These are phyloP conservation scores for Vaccinium darrowii DNA, from an alignment of 148 eudicot species.

Conservation along the genomic window DNA sequence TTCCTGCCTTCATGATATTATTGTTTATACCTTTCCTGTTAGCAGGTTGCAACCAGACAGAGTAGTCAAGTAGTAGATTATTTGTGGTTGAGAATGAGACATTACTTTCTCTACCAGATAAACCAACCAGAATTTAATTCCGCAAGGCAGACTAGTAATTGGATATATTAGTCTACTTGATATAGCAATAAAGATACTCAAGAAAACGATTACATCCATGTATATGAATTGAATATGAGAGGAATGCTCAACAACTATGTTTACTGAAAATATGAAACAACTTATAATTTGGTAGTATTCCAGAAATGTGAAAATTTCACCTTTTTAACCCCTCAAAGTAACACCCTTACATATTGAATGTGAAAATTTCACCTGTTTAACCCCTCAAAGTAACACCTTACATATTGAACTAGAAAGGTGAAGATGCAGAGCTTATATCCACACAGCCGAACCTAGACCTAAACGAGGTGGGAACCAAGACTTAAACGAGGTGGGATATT, in stretches of 20 bases:
- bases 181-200: not conserved
- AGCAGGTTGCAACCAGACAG: not conserved
- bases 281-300: not conserved
- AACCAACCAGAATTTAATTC: not conserved
- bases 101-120: not conserved
- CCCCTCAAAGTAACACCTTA: not conserved
- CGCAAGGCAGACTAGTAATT: not conserved
- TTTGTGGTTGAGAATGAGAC: not conserved
- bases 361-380: not conserved
- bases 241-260: constrained; percentile 4
- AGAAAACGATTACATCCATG: not conserved
- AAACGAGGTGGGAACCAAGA: too few species aligned
- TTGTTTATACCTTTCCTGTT: not conserved
- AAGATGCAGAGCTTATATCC: not conserved
- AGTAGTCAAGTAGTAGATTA: not conserved
- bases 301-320: not conserved
- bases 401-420: not conserved
- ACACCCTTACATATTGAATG: too few species aligned
- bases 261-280: not conserved
- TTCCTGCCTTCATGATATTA: too few species aligned
- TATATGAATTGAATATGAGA: not conserved
- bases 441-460: not conserved
- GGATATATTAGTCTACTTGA: not conserved
- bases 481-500: not conserved
- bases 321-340: not conserved